phyloP scores from a whole-genome alignment of 1,139 yeast genomes.

The Nakaseomyces sp. region DNA sequence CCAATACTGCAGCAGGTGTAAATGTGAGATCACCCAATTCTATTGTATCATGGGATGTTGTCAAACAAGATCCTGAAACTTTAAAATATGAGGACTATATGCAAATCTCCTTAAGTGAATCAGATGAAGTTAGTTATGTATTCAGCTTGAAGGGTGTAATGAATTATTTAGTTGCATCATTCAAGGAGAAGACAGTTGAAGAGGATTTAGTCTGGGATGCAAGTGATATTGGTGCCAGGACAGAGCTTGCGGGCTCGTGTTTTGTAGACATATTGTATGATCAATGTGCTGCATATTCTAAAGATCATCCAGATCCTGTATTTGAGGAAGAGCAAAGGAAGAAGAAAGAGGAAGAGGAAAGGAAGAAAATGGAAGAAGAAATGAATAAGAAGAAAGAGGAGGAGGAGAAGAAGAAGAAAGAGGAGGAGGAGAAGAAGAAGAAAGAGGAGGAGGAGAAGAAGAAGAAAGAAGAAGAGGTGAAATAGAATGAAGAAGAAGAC shows the following conservation, averaged over 20 bases:
- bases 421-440: background rate
- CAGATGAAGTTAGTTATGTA: background rate
- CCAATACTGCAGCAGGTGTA: background rate
- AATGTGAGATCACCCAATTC: constrained; percentile 3
- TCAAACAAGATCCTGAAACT: constrained; percentile 7
- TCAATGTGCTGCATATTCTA: background rate
- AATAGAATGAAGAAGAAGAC: background rate
- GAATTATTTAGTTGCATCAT: background rate
- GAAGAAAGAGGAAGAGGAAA: background rate
- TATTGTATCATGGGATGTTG: constrained; percentile 6
- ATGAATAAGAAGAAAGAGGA: background rate
- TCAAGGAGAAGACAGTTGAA: background rate
- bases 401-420: background rate
- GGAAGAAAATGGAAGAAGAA: background rate
- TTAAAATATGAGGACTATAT: constrained; percentile 4
- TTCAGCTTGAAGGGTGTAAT: background rate
- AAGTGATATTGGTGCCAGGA: background rate
- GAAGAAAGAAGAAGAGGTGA: background rate
- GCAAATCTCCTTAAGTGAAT: constrained; percentile 3
- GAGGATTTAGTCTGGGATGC: background rate
- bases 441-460: background rate
- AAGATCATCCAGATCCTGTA: background rate
- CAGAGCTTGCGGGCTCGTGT: background rate
- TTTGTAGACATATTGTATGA: background rate
- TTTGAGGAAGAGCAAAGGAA: background rate